Percentiles rank a stretch among this genome's conserved stretches.
phyloP scores from a whole-genome alignment of 106 monocot species.

The Dendrobium nobile region DNA sequence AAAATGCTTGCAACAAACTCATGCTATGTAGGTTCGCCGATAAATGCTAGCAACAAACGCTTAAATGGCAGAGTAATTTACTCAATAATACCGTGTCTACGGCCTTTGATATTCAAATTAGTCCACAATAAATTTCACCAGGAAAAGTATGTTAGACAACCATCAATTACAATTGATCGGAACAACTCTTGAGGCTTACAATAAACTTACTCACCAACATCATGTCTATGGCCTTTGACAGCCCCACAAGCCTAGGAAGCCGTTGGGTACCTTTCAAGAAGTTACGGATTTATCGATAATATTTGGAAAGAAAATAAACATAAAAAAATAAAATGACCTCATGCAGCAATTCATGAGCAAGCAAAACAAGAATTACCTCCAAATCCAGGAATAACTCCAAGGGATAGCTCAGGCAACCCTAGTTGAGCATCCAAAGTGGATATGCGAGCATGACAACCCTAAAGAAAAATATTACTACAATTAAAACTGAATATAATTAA shows the following conservation, averaged over 20 bases:
- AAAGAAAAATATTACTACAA: conserved; percentile 6
- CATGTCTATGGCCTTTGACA: conserved; percentile 85
- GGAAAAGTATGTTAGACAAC: not conserved
- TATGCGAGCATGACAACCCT: conserved; percentile 97
- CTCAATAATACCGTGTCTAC: no score
- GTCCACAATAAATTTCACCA: not conserved
- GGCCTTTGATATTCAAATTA: not conserved
- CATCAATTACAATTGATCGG: not conserved
- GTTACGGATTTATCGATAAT: conserved; percentile 10
- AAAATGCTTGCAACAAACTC: no score
- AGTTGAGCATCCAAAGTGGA: conserved; percentile 83
- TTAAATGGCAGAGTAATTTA: no score
- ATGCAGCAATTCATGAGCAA: not conserved
- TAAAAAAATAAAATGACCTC: not conserved
- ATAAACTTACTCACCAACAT: conserved; percentile 63
- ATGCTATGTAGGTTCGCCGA: no score
- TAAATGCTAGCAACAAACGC: no score
- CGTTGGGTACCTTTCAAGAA: conserved; percentile 77
- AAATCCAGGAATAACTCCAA: conserved; percentile 96
- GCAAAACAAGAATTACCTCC: conserved; percentile 57
- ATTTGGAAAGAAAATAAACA: not conserved
- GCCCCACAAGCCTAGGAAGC: conserved; percentile 87
- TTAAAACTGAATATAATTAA: not conserved
- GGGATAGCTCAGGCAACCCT: conserved; percentile 88
- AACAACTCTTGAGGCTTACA: not conserved